Conservation (phyloP, 2,329 filamentous ascomycete species). For the Aspergillus pseudoterreus region DNA sequence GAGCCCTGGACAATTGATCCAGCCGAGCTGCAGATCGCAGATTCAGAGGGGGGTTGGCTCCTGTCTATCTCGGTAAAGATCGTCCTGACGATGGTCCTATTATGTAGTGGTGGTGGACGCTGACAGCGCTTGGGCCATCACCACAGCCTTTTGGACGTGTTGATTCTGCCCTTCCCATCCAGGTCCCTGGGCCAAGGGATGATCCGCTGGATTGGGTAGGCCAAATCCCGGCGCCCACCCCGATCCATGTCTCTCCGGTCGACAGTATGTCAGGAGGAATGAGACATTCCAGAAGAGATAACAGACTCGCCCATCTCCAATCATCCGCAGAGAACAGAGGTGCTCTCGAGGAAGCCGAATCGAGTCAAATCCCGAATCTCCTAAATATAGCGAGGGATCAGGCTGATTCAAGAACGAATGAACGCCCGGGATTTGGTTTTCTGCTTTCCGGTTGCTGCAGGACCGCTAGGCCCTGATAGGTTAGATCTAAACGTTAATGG, state of each 20-base stretch:
- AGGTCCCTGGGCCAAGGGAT: background rate
- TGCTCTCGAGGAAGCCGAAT: background rate
- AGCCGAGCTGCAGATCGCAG: background rate
- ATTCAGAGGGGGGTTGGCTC: background rate
- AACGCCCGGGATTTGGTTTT: too few species aligned
- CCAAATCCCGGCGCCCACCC: background rate
- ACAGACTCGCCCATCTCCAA: background rate
- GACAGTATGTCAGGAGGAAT: background rate
- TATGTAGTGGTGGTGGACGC: background rate
- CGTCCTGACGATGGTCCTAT: background rate
- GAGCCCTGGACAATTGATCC: background rate
- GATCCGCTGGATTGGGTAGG: conserved; percentile 7
- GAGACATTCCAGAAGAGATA: background rate
- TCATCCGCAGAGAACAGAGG: background rate
- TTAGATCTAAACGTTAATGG: too few species aligned
- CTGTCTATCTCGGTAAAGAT: conserved; percentile 1
- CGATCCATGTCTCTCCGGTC: background rate
- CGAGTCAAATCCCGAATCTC: background rate
- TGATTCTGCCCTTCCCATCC: background rate
- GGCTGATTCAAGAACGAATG: background rate
- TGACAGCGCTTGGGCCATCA: background rate
- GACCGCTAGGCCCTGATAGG: background rate
- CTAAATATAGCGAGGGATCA: background rate
- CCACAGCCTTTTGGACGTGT: background rate
- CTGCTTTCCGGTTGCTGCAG: background rate